Conservation (phyloP, 1,139 yeast genomes). For the Pichia sp. region DNA sequence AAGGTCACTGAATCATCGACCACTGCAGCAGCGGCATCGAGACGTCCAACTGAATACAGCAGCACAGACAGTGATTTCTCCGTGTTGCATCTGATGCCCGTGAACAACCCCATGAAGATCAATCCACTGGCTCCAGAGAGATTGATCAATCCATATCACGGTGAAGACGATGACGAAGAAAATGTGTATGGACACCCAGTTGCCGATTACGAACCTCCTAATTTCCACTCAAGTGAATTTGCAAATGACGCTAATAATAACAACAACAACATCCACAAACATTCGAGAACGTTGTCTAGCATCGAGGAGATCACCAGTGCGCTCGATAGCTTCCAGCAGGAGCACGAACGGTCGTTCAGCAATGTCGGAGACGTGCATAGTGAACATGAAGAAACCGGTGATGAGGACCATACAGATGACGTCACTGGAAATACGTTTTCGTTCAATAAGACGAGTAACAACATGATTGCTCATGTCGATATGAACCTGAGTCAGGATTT, state of each 20-base stretch:
- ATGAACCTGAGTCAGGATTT: not conserved
- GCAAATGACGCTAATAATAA: not conserved
- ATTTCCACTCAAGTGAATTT: not conserved
- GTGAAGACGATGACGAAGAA: not conserved
- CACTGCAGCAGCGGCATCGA: not conserved
- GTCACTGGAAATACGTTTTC: not conserved
- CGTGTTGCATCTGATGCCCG: slow-evolving; percentile 11
- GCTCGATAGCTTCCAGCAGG: slow-evolving; percentile 16
- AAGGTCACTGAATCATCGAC: too few relatives aligned
- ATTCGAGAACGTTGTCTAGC: slow-evolving; percentile 21
- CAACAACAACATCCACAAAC: slow-evolving; percentile 12
- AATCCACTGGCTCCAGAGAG: not conserved
- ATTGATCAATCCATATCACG: slow-evolving; percentile 5
- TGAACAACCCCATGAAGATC: not conserved
- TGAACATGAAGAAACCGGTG: slow-evolving; percentile 3
- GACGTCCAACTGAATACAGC: not conserved
- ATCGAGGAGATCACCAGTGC: slow-evolving; percentile 22
- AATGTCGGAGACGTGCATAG: slow-evolving; percentile 2
- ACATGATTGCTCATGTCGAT: slow-evolving; percentile 1
- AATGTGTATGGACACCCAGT: too few relatives aligned
- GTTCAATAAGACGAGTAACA: not conserved
- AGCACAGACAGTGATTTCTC: slow-evolving; percentile 18
- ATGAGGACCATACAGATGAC: slow-evolving; percentile 3
- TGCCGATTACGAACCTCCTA: slow-evolving; percentile 11
- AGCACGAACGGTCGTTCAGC: slow-evolving; percentile 13